Evolutionary conservation across 1,284 basidiomycete genomes (phyloP).

Genomic region (Ceratobasidium sp.): DNA sequence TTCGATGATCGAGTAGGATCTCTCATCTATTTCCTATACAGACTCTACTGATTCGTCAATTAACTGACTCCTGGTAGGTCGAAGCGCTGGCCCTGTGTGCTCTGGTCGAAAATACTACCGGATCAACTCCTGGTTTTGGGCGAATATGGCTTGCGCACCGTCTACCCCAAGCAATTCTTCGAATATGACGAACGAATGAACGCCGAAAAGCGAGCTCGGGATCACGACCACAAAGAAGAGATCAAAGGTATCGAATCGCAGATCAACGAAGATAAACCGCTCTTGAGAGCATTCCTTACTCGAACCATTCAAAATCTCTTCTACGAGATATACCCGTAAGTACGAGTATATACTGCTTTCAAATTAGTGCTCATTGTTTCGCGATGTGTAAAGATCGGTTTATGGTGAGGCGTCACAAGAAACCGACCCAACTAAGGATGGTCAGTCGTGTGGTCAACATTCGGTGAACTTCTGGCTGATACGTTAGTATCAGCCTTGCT

Average conservation of each 20-base stretch:
- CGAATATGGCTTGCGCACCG: constrained; percentile 17
- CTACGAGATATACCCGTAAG: constrained; percentile 26
- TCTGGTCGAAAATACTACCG: too few species aligned
- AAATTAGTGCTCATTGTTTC: too few species aligned
- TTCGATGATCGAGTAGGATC: constrained; percentile 1
- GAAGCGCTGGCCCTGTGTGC: too few species aligned
- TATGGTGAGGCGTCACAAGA: neutral
- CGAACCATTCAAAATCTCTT: neutral
- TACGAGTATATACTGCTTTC: too few species aligned
- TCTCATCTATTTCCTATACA: too few species aligned
- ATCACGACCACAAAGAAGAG: neutral
- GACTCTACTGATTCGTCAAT: too few species aligned
- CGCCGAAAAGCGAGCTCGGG: neutral
- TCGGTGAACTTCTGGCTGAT: too few species aligned
- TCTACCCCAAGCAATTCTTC: constrained; percentile 12
- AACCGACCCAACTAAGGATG: neutral
- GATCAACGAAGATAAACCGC: constrained; percentile 10
- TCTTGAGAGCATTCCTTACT: neutral
- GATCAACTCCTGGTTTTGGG: neutral
- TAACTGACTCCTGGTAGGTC: too few species aligned
- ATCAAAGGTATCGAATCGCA: neutral
- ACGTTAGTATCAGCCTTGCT: too few species aligned
- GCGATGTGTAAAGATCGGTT: neutral
- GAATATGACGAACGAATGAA: constrained; percentile 17
- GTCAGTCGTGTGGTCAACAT: too few species aligned